Evolutionary conservation across 805 yeast genomes (phyloP).

Genomic region (Hermanozyma aechmeae): DNA sequence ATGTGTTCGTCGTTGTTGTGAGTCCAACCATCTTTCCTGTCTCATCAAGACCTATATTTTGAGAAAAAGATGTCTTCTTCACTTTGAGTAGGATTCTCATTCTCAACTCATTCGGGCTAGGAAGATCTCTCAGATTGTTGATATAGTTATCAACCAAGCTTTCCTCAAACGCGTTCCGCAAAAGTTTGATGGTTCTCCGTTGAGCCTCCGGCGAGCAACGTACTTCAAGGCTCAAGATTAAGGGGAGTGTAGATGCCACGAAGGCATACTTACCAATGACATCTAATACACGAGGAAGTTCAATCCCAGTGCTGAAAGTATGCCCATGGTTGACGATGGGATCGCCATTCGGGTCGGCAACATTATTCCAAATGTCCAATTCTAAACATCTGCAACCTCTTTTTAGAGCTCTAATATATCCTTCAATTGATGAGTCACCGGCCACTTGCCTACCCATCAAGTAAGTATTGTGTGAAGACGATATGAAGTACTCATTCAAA

Average conservation of each 20-base stretch:
- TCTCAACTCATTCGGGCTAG: constrained; percentile 66
- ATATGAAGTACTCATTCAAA: constrained; percentile 75
- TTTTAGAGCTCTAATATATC: constrained; percentile 77
- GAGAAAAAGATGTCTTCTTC: constrained; percentile 39
- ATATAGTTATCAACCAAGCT: constrained; percentile 42
- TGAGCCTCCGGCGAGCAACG: constrained; percentile 71
- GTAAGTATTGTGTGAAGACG: constrained; percentile 94
- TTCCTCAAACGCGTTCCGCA: constrained; percentile 54
- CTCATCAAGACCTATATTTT: constrained; percentile 12
- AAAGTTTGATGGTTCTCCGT: constrained; percentile 38
- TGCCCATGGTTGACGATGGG: constrained; percentile 91
- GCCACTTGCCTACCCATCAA: constrained; percentile 80
- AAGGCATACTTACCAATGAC: constrained; percentile 81
- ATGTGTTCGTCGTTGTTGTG: constrained; percentile 28
- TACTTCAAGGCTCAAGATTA: constrained; percentile 78
- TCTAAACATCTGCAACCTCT: constrained; percentile 94
- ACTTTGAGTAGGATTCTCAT: constrained; percentile 72
- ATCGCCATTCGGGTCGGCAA: constrained; percentile 41
- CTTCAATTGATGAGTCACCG: constrained; percentile 82
- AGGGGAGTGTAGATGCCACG: constrained; percentile 76
- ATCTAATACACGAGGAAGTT: constrained; percentile 57
- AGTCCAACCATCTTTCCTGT: constrained; percentile 12
- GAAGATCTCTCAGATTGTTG: no score
- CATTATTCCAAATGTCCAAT: constrained; percentile 84
- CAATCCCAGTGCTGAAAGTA: constrained; percentile 69